Evolutionary conservation across 306 rosid genomes (phyloP), one percentile per base, ranked within the genome.

Genomic region (Cicer chorassanicum): DNA sequence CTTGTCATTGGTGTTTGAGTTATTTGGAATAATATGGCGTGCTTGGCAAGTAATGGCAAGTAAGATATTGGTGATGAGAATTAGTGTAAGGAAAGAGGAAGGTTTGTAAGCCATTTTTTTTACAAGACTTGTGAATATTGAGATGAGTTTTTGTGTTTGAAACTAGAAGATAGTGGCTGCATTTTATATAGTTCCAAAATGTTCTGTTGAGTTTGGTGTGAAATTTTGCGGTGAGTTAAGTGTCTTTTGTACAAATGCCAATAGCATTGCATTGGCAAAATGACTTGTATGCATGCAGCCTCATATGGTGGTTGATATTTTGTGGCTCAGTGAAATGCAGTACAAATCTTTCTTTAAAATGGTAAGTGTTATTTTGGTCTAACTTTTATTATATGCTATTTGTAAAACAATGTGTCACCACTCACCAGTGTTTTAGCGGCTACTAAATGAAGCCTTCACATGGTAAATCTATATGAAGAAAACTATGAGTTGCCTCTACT

Each of bases 71-170:
- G 72, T 41, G 44, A 87, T 13, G 79, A 88, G 53, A 60, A 86
- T 13, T 21, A 80, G 49, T 43, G 85, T 80, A 39, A 83, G 72
- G 74, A 87, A 62, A 62, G 72, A 44, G 14, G 56, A 43, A 68
- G 72, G 63, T 84, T 74, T 85, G 81, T 68, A 48, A 78, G 92
- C 87, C 95, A 86, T 88, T 76, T 2, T 2, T 73, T 0, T 13
- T 14, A 39, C 16, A 34, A 64, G 16, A 39, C 38, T 41, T 42
- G 15, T 9, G 38, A 65, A 15, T 60, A 60, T 29, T 65, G 16
- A 65, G 34, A 65, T 42, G 19, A 39, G 15, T 73, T 69, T 82
- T 77, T 86, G 89, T 65, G 70, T 65, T 65, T 71, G 84, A 68
- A 83, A 67, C 29, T 16, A 24, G 66, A 76, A 43, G 67, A 71